Conservation (phyloP, 352 stramenopile genomes). For the Phytophthora litchii region DNA sequence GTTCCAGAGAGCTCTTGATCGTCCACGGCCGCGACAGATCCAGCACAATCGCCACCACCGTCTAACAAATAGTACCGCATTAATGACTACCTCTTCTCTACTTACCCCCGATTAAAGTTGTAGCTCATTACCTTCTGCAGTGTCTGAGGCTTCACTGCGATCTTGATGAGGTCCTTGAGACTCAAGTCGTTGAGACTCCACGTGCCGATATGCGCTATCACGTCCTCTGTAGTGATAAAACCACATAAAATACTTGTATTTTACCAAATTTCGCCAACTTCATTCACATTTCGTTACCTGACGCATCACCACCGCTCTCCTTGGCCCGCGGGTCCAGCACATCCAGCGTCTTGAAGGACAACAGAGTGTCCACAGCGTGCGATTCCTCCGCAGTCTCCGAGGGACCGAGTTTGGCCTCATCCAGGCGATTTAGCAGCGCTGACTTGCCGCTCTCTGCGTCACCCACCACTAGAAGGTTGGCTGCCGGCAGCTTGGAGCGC, state of each 20-base stretch:
- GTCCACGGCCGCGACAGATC: constrained; percentile 82
- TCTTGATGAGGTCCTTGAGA: constrained; percentile 71
- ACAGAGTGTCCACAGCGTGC: constrained; percentile 49
- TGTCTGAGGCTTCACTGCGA: constrained; percentile 61
- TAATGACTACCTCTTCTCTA: background rate
- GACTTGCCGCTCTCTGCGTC: constrained; percentile 79
- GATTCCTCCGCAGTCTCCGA: constrained; percentile 26
- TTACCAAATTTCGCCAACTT: background rate
- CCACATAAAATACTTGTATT: constrained; percentile 1
- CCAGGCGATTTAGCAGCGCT: constrained; percentile 65
- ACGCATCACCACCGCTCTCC: constrained; percentile 50
- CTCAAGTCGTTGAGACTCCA: constrained; percentile 80
- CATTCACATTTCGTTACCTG: constrained; percentile 24
- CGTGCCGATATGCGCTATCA: constrained; percentile 76
- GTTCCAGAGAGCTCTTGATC: constrained; percentile 81
- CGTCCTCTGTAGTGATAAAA: constrained; percentile 50
- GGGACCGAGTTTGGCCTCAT: constrained; percentile 36
- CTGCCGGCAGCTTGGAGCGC: constrained; percentile 69
- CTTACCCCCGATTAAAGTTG: background rate
- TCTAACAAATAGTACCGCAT: constrained; percentile 41
- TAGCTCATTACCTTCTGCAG: constrained; percentile 45
- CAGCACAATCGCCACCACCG: constrained; percentile 66
- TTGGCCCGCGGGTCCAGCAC: constrained; percentile 71
- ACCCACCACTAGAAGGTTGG: constrained; percentile 73
- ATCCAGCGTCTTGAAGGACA: constrained; percentile 69